Percentiles rank a stretch among this genome's conserved stretches.
These are phyloP conservation scores for Lathyrus aphaca DNA, from an alignment of 306 rosid genomes.

Conservation along the genomic window DNA sequence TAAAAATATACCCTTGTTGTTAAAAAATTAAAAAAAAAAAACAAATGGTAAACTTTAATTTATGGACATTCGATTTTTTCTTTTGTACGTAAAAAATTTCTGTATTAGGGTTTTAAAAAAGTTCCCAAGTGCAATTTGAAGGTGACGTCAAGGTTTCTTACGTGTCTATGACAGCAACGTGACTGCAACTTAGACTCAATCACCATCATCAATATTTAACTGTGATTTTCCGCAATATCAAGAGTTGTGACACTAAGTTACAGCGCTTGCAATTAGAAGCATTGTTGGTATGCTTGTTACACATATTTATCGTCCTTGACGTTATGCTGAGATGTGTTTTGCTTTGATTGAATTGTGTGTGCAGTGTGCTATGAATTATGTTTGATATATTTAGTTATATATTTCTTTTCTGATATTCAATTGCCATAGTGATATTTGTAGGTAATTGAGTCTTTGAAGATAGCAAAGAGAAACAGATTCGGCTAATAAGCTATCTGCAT, in stretches of 20 bases:
- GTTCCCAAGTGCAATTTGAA: background rate
- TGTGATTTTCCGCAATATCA: background rate
- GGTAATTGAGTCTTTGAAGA: constrained; percentile 30
- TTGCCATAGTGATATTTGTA: background rate
- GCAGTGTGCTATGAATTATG: background rate
- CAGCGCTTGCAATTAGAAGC: no score
- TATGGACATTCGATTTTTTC: background rate
- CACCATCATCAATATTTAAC: background rate
- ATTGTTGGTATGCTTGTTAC: no score
- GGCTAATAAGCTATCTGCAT: background rate
- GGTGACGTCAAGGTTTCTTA: background rate
- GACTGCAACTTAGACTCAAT: background rate
- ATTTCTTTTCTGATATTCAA: background rate
- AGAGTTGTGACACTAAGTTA: background rate
- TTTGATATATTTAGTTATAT: background rate
- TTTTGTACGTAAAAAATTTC: background rate
- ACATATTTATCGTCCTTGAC: background rate
- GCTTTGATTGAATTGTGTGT: constrained; percentile 3
- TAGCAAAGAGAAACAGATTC: constrained; percentile 1
- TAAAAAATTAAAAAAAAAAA: no score
- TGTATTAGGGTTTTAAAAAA: background rate
- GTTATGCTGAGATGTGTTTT: background rate
- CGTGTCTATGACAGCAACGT: background rate
- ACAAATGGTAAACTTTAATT: no score
- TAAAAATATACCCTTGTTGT: no score